phyloP scores from a whole-genome alignment of 176 grass and related monocot species.

The Melocanna baccifera region DNA sequence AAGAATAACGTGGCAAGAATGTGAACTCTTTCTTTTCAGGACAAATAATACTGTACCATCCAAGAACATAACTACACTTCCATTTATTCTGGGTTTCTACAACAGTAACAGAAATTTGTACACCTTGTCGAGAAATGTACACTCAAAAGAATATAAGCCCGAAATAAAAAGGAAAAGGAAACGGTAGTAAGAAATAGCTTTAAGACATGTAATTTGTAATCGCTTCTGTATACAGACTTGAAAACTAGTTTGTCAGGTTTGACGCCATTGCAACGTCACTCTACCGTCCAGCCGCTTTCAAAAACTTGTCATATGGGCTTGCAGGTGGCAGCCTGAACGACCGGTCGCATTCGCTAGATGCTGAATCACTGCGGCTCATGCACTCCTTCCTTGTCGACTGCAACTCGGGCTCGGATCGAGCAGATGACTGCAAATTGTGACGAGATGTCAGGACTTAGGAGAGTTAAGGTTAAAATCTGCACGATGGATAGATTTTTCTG shows the following conservation, averaged over 20 bases:
- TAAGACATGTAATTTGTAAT: background rate
- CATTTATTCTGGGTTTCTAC: constrained; percentile 14
- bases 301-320: constrained; percentile 93
- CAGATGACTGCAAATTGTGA: constrained; percentile 49
- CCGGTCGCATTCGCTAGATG: constrained; percentile 58
- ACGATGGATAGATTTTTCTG: background rate
- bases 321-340: constrained; percentile 85
- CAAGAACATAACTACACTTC: constrained; percentile 6
- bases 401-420: constrained; percentile 26
- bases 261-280: background rate
- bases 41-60: background rate
- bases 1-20: background rate
- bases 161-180: background rate
- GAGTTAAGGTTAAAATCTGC: background rate
- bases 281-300: constrained; percentile 91
- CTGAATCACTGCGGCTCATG: constrained; percentile 51
- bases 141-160: constrained; percentile 16
- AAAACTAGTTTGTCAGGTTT: background rate
- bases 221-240: constrained; percentile 22
- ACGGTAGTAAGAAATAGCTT: background rate
- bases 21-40: background rate
- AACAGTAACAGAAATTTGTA: constrained; percentile 34
- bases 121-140: constrained; percentile 40
- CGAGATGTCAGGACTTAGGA: background rate
- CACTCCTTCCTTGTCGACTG: constrained; percentile 43